Percentiles rank a stretch among this genome's conserved stretches.
phyloP scores from a whole-genome alignment of 2,329 filamentous ascomycete species.

The Aspergillus sp. region DNA sequence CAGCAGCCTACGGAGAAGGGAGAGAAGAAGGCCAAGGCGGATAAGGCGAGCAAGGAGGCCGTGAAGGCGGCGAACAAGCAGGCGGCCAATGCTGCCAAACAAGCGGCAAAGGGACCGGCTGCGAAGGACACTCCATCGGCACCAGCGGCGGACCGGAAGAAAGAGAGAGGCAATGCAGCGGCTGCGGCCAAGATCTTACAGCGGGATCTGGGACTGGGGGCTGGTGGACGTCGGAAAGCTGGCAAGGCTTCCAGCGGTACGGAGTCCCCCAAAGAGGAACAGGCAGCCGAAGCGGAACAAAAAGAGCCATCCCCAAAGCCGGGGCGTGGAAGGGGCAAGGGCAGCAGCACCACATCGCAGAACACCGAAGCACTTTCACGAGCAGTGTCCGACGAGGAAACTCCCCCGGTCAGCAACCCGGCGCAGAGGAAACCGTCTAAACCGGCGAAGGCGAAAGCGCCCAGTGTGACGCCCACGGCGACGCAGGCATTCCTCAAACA shows the following conservation, averaged over 20 bases:
- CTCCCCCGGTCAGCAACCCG: constrained; percentile 9
- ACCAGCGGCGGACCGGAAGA: constrained; percentile 40
- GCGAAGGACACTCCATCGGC: constrained; percentile 18
- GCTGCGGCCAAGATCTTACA: constrained; percentile 52
- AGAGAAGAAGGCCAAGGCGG: constrained; percentile 34
- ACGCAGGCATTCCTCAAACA: constrained; percentile 64
- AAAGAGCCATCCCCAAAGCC: constrained; percentile 5
- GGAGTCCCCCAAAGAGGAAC: constrained; percentile 12
- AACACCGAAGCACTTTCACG: constrained; percentile 15
- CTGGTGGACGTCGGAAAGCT: constrained; percentile 33
- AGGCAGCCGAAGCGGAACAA: no score
- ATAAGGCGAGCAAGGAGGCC: constrained; percentile 55
- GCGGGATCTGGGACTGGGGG: constrained; percentile 50
- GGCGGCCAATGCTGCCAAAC: constrained; percentile 19
- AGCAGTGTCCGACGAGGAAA: constrained; percentile 7
- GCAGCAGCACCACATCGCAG: constrained; percentile 11
- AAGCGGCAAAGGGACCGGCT: constrained; percentile 17
- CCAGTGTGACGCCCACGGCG: constrained; percentile 16
- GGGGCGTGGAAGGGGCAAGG: constrained; percentile 8
- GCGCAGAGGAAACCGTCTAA: constrained; percentile 15
- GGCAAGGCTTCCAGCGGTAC: constrained; percentile 23
- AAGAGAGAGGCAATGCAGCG: constrained; percentile 44
- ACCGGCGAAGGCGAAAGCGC: constrained; percentile 19
- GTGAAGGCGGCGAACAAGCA: constrained; percentile 47
- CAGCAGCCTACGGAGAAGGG: constrained; percentile 23